Conservation (phyloP, 176 grass and related monocot species). For the Leersia perrieri region DNA sequence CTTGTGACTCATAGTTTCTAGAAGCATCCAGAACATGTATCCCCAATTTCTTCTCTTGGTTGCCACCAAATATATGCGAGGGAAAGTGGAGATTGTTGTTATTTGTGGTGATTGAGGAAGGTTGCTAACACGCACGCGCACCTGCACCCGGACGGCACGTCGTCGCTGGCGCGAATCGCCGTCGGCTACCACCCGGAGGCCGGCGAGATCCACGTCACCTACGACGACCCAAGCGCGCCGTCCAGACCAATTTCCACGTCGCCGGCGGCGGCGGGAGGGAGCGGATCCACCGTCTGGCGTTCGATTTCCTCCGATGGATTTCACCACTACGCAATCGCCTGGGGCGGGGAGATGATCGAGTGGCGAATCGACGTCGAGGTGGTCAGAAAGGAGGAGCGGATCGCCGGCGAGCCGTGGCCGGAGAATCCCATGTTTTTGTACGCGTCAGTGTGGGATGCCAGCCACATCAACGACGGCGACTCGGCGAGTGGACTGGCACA, state of each 20-base stretch:
- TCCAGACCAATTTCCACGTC: slow-evolving; percentile 78
- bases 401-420: slow-evolving; percentile 45
- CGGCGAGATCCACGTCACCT: slow-evolving; percentile 69
- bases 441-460: slow-evolving; percentile 73
- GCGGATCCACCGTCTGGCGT: slow-evolving; percentile 48
- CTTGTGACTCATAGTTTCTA: no score
- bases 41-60: no score
- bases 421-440: slow-evolving; percentile 84
- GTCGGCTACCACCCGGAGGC: slow-evolving; percentile 62
- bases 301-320: slow-evolving; percentile 55
- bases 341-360: slow-evolving; percentile 46
- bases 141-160: slow-evolving; percentile 40
- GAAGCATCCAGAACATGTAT: no score
- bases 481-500: slow-evolving; percentile 61
- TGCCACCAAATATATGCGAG: no score
- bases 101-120: no score
- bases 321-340: slow-evolving; percentile 71
- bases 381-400: slow-evolving; percentile 51
- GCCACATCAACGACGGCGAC: slow-evolving; percentile 45
- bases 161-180: slow-evolving; percentile 40
- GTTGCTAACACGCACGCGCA: slow-evolving; percentile 30
- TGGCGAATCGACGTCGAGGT: slow-evolving; percentile 67
- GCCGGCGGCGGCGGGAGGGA: slow-evolving; percentile 46
- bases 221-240: slow-evolving; percentile 52
- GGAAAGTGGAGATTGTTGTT: no score